These are phyloP conservation scores for Hyaloscypha variabilis DNA, from an alignment of 495 filamentous ascomycete genomes.

Conservation along the genomic window DNA sequence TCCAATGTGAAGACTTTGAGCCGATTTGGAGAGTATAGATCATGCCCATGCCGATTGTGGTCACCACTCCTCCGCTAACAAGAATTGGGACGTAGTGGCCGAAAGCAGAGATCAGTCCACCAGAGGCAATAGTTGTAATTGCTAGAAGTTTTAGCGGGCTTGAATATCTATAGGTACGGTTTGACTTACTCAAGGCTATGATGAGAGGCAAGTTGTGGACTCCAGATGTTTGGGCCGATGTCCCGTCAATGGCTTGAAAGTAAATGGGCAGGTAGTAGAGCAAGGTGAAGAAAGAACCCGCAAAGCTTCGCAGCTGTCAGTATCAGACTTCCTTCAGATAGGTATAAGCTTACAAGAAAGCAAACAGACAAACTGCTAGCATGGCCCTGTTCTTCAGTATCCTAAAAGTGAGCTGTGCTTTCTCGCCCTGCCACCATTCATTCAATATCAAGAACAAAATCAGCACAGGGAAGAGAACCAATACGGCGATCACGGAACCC, in stretches of 20 bases:
- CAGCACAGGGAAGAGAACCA: conserved; percentile 50
- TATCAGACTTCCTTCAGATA: conserved; percentile 1
- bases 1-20: conserved; percentile 4
- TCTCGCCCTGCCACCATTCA: conserved; percentile 48
- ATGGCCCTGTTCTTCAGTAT: not conserved
- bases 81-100: conserved; percentile 60
- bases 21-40: conserved; percentile 30
- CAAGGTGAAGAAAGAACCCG: conserved; percentile 9
- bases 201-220: conserved; percentile 52
- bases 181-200: conserved; percentile 38
- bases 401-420: conserved; percentile 1
- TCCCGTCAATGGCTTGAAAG: conserved; percentile 63
- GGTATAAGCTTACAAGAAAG: conserved; percentile 19
- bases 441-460: conserved; percentile 41
- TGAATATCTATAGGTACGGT: too few species aligned
- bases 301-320: not conserved
- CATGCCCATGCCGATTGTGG: conserved; percentile 35
- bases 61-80: conserved; percentile 16
- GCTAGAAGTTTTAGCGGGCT: conserved; percentile 23
- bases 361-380: not conserved
- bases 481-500: conserved; percentile 43
- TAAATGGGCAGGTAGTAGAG: conserved; percentile 63
- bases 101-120: conserved; percentile 50
- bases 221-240: conserved; percentile 47
- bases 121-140: conserved; percentile 48